Percentiles rank a stretch among this genome's conserved stretches.
Conservation (phyloP, 1,284 basidiomycete species). For the Tilletia indica region DNA sequence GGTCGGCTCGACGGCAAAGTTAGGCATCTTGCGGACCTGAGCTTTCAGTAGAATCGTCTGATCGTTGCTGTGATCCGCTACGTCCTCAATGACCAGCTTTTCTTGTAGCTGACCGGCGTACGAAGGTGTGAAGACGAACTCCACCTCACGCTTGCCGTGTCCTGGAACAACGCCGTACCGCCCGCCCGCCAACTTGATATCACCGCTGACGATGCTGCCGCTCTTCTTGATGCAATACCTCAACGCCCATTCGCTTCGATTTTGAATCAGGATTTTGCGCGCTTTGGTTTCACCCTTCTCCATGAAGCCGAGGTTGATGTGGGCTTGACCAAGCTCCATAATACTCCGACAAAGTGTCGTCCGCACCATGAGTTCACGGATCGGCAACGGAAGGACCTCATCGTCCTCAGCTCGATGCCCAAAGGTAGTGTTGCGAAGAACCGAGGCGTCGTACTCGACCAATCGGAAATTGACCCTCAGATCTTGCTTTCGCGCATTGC, state of each 20-base stretch:
- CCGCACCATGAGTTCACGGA: conserved; percentile 60
- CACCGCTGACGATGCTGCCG: conserved; percentile 61
- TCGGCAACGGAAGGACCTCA: conserved; percentile 57
- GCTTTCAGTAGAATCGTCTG: conserved; percentile 60
- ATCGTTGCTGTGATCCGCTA: conserved; percentile 59
- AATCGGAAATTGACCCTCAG: conserved; percentile 60
- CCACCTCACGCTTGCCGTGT: conserved; percentile 60
- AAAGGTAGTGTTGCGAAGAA: conserved; percentile 12
- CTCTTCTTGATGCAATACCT: conserved; percentile 61
- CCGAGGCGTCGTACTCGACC: conserved; percentile 56
- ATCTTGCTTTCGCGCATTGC: conserved; percentile 59
- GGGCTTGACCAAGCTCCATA: conserved; percentile 60
- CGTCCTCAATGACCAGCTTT: conserved; percentile 60
- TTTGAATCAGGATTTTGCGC: conserved; percentile 60
- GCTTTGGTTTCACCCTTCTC: conserved; percentile 60
- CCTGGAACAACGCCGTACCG: conserved; percentile 61
- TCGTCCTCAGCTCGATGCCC: conserved; percentile 33
- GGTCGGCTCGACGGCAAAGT: conserved; percentile 58
- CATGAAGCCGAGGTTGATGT: conserved; percentile 62
- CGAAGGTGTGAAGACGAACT: conserved; percentile 57
- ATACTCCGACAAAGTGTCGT: conserved; percentile 58
- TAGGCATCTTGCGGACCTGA: conserved; percentile 59
- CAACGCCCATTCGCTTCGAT: conserved; percentile 58
- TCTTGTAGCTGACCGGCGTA: conserved; percentile 60
- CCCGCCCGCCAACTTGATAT: conserved; percentile 59